These are phyloP conservation scores for Dryas octopetala DNA, from an alignment of 306 rosid species.

Conservation along the genomic window DNA sequence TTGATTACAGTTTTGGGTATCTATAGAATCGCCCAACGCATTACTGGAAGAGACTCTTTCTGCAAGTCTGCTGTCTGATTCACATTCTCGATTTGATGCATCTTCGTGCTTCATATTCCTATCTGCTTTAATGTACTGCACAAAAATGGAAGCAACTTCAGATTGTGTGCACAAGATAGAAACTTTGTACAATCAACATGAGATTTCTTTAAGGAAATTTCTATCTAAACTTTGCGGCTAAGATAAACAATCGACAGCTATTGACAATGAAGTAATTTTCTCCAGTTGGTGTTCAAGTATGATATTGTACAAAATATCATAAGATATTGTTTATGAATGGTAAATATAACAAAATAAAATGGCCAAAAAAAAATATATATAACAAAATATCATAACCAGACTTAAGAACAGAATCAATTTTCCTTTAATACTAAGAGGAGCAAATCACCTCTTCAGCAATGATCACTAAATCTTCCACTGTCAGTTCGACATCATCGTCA, in stretches of 20 bases:
- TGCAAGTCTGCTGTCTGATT: conserved; percentile 27
- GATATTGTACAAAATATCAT: background rate
- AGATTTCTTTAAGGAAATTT: background rate
- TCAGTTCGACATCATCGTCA: conserved; percentile 56
- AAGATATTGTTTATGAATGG: background rate
- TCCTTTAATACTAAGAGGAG: conserved; percentile 10
- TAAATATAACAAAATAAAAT: background rate
- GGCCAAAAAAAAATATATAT: background rate
- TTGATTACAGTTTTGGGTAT: conserved; percentile 28
- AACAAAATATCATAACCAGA: conserved; percentile 9
- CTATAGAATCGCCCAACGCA: conserved; percentile 32
- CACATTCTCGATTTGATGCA: conserved; percentile 28
- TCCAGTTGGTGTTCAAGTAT: conserved; percentile 7
- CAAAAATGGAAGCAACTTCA: conserved; percentile 9
- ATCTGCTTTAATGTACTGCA: conserved; percentile 63
- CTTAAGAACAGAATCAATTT: background rate
- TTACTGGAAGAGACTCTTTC: conserved; percentile 17
- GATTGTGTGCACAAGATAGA: background rate
- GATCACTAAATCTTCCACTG: conserved; percentile 64
- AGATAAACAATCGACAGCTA: background rate
- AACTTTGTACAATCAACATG: background rate
- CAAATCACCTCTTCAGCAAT: conserved; percentile 73
- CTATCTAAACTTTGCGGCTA: conserved; percentile 9
- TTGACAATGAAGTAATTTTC: background rate
- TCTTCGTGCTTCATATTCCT: conserved; percentile 31